Evolutionary conservation across 345 rosid species (phyloP), one percentile per base, ranked within the genome.

Genomic region (Cardamine chenopodiifolia): DNA sequence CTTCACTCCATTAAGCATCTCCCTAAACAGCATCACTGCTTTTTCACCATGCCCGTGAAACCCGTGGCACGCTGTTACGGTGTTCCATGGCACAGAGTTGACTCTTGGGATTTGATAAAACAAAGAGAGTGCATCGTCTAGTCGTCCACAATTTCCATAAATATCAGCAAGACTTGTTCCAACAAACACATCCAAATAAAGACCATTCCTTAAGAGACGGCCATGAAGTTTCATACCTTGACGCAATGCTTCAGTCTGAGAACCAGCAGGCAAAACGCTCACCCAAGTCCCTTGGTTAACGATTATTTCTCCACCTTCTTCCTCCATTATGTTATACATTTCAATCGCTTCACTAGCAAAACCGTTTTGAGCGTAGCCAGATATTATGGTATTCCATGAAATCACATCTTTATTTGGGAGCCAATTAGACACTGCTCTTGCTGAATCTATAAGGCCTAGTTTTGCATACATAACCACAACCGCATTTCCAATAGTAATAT

Each of bases 281-380:
- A 81, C 87, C 88, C 87, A 87, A 39, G 90, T 83, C 64, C 88
- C 86, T 74, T 85, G 86, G 61, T 80, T 83, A 22, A 85, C 79
- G 14, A 18, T 63, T 26, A 85, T 75, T 57, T 77, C 87, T 61
- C 55, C 50, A 71, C 64, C 69, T 66, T 67, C 66, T 71, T 75
- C 63, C 63, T 78, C 77, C 91, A 85, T 83, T 71, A 31, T 13
- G 57, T 58, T 49, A 50, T 71, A 85, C 68, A 67, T 80, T 72
- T 83, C 82, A 55, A 83, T 71, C 5, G 91, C 91, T 82, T 87
- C 86, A 37, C 80, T 80, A 61, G 91, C 86, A 74, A 83, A 82
- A 56, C 91, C 91, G 75, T 87, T 87, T 54, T 87, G 89, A 56
- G 83, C 73, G 68, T 81, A 83, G 8, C 87, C 84, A 12, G 89